Base-by-base conservation (phyloP, 805 yeast species). In the Limtongia smithiae region DNA sequence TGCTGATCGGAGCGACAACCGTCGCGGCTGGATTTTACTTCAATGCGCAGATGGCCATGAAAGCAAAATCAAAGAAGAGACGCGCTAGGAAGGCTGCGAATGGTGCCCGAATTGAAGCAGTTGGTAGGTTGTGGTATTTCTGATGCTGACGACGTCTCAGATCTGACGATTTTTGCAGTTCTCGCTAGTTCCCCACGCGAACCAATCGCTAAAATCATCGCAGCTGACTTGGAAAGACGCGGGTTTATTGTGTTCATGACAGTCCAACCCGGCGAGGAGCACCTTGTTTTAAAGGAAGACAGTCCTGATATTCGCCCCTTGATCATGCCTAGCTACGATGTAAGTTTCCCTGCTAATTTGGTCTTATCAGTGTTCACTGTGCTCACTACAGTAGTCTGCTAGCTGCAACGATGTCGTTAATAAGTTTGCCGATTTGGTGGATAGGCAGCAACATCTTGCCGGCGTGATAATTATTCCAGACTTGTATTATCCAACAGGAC, bases 171-270 rank as follows among this genome's bases (percentile, higher is more conserved):
- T n/a, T 4, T 25, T 6, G 4, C 22, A 2, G 69, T 88, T 18
- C 69, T 87, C 3, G 74, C 86, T 3, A 95, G 95, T 1, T 81
- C 88, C 1, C 89, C 90, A 1, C 72, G 79, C 2, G 91, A 85
- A 54, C 87, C 88, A 1, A 68, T 85, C 48, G 80, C 87, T 0
- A 73, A 85, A 49, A 72, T 81, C 44, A 68, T 87, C 27, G 85
- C 89, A 1, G 73, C 77, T 48, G 95, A 87, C 63, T 73, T 87
- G 55, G 89, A 85, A 55, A 75, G 76, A 38, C 71, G 95, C 46
- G 95, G 95, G 1, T 86, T 84, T 62, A 82, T 88, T 28, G 89
- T 88, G 2, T 87, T 83, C 63, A 73, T 87, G 55, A 81, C 94
- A 0, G 78, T 81, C n/a, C 64, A 77, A n/a, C 64, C 71, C 5